These are phyloP conservation scores for Elongisporangium anandrum DNA, from an alignment of 352 stramenopile species.

Conservation along the genomic window DNA sequence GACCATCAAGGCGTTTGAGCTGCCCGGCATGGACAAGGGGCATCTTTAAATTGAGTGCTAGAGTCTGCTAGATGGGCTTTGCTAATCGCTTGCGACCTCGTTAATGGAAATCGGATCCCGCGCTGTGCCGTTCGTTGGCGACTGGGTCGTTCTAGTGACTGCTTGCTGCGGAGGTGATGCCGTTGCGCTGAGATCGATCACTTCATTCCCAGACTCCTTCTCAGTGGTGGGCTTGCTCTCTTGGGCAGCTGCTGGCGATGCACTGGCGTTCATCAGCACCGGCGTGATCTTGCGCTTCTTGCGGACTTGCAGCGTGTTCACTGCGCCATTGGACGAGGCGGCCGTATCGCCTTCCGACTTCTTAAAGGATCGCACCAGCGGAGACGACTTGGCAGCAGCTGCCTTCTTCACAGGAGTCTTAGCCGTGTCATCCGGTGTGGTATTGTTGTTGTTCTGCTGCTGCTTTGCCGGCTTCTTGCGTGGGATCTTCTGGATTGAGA, in stretches of 20 bases:
- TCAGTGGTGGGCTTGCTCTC: slow-evolving; percentile 1
- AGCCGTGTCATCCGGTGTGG: slow-evolving; percentile 10
- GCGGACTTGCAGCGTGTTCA: slow-evolving; percentile 74
- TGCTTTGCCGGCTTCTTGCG: slow-evolving; percentile 49
- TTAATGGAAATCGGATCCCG: not conserved
- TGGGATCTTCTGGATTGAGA: slow-evolving; percentile 48
- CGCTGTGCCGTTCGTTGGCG: slow-evolving; percentile 1
- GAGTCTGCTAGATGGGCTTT: not conserved
- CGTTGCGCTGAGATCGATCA: slow-evolving; percentile 10
- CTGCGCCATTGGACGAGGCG: slow-evolving; percentile 2
- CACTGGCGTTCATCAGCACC: slow-evolving; percentile 23
- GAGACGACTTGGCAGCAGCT: slow-evolving; percentile 10
- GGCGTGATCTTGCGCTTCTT: slow-evolving; percentile 82
- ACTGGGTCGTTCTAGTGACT: not conserved
- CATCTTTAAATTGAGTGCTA: slow-evolving; percentile 24
- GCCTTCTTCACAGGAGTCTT: slow-evolving; percentile 14
- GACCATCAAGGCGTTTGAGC: slow-evolving; percentile 86
- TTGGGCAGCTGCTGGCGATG: not conserved
- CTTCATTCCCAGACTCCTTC: slow-evolving; percentile 2
- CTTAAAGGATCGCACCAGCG: slow-evolving; percentile 15
- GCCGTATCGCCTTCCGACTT: slow-evolving; percentile 16
- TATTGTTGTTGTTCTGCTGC: slow-evolving; percentile 7
- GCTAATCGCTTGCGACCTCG: not conserved
- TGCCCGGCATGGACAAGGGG: slow-evolving; percentile 59
- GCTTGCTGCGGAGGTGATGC: slow-evolving; percentile 3